Evolutionary conservation across 495 filamentous ascomycete genomes (phyloP), one percentile per base, ranked within the genome.

Genomic region (Neurospora sp.): DNA sequence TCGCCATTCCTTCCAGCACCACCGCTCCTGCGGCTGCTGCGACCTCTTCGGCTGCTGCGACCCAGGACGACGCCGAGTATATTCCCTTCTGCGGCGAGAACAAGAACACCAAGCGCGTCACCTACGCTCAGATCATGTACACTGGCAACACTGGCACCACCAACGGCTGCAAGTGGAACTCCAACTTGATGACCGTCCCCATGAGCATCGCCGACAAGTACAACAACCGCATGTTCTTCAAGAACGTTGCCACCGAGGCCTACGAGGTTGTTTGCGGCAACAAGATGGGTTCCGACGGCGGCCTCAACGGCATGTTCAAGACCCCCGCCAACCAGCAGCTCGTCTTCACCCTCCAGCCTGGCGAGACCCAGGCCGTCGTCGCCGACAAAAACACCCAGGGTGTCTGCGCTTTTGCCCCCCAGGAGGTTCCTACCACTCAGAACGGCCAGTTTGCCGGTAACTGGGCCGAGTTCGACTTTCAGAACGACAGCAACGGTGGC

Each of bases 381-480:
- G 45, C 76, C 72, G 77, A 78, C 70, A 22, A 8, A 37, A 79
- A 83, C 79, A 81, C 77, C 22, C 81, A 83, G 77, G 76, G 76
- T 44, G 75, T 75, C 72, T 81, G 80, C 74, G 77, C 77, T 70
- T 80, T 76, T 42, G 70, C 73, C 27, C 75, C 77, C 65, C 35
- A 70, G 68, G 27, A 68, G 45, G 70, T 81, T 39, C 77, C 76
- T 20, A 71, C 27, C 41, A 80, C 79, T 38, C 3, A n/a, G 3
- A 37, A 68, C 42, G 80, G 80, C 65, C 75, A 80, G 70, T 78
- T 61, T 69, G 80, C 78, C 69, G 77, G 79, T 53, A 73, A 74
- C 73, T 83, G 81, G 81, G 73, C 73, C 74, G 81, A 83, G 79
- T 75, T 78, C 70, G 81, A 83, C 77, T 76, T 77, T 12, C 77